Base-by-base conservation (phyloP, 2,329 filamentous ascomycete genomes). In the Reticulascus tulasneorum region DNA sequence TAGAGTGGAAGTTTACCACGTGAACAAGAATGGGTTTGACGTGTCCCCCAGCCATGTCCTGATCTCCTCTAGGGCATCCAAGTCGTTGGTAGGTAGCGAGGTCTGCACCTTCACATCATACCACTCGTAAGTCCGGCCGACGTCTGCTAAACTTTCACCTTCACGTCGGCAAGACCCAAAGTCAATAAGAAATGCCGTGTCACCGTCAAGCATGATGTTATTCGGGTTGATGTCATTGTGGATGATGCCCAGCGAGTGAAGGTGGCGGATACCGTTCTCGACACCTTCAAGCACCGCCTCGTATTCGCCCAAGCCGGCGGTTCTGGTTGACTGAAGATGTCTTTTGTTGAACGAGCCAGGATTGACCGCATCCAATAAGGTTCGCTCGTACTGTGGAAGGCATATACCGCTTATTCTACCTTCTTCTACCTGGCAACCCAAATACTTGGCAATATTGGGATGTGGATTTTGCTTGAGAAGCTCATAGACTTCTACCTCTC, bases 201-300 rank as follows among this genome's bases (percentile, higher is more conserved):
- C 52, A 22, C 45, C 44, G 43, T 58, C 48, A 16, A 64, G 28
- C 45, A 59, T 59, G 9, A 63, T 50, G 33, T 61, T 62, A 22
- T 45, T 44, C 7, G 56, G 54, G 29, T 53, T 58, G 28, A 64
- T 54, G 33, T 60, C 54, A 38, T 63, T 64, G 40, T 63, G 58
- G 9, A 58, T 50, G 22, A 53, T 32, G 1, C 55, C 58, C 2
- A 63, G 46, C 2, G 46, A 50, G 42, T 63, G 59, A 13, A 63
- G 42, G 44, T 62, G 56, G 35, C 45, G 40, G 7, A 63, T 45
- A 16, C 51, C 59, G 11, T 18, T 30, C 29, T 44, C 38, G 16
- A 50, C 33, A 12, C 42, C 44, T 33, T 24, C 10, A 7, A 48
- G 16, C 19, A 29, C 12, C 15, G 33, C 13, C 23, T n/a, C n/a